phyloP scores from a whole-genome alignment of 192 early-diverging fungal genomes.

The Diversispora epigaea region DNA sequence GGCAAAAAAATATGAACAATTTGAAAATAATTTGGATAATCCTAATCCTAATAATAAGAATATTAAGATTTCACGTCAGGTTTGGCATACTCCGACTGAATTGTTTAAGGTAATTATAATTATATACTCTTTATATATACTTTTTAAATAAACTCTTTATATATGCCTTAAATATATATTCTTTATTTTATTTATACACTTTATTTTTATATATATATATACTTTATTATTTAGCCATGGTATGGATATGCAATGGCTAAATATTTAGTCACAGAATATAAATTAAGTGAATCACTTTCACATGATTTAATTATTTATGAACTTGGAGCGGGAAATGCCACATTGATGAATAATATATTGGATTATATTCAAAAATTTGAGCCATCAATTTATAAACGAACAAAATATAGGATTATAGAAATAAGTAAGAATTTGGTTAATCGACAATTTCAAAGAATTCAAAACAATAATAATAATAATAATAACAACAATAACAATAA shows the following conservation, averaged over 20 bases:
- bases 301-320: conserved; percentile 88
- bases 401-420: conserved; percentile 89
- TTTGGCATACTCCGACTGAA: conserved; percentile 99
- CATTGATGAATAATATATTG: conserved; percentile 90
- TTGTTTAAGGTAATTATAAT: conserved; percentile 73
- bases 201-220: neutral
- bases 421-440: conserved; percentile 83
- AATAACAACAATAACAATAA: no score
- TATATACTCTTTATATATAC: neutral
- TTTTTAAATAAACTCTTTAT: no score
- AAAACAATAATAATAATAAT: conserved; percentile 35
- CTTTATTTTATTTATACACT: neutral
- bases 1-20: conserved; percentile 71
- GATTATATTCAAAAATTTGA: conserved; percentile 79
- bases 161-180: neutral
- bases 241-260: conserved; percentile 91
- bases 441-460: conserved; percentile 53
- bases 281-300: conserved; percentile 54
- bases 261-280: conserved; percentile 81
- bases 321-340: conserved; percentile 96
- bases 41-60: conserved; percentile 47
- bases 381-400: conserved; percentile 75
- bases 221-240: conserved; percentile 59
- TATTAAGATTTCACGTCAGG: conserved; percentile 66
- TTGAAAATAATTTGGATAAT: conserved; percentile 76